A percentile compares a stretch with the other conserved stretches of the same genome.
phyloP scores from a whole-genome alignment of 176 grass and related monocot genomes.

The Alopecurus myosuroides region DNA sequence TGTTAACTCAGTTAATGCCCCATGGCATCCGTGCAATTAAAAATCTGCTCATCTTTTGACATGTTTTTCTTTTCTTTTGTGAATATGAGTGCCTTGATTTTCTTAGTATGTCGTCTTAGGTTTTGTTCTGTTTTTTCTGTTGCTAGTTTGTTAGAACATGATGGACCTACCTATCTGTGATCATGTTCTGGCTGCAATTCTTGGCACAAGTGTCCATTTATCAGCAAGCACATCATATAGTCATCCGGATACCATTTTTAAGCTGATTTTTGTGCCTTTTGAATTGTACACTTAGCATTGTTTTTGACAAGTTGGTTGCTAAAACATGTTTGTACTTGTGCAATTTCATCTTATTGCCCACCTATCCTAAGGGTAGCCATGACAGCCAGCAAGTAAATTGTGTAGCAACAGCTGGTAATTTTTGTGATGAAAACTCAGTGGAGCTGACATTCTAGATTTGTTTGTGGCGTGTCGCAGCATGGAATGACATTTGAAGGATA shows the following conservation, averaged over 20 bases:
- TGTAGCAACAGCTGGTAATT: neutral
- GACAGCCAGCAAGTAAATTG: neutral
- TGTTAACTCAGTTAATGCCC: neutral
- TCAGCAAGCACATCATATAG: neutral
- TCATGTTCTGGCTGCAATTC: neutral
- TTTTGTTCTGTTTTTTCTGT: neutral
- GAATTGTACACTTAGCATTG: neutral
- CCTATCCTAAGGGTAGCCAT: neutral
- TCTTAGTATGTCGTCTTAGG: neutral
- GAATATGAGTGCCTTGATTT: neutral
- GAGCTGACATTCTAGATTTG: conserved; percentile 18
- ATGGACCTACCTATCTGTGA: neutral
- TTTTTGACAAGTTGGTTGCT: neutral
- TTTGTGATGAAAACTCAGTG: neutral
- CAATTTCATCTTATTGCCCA: neutral
- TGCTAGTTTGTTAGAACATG: neutral
- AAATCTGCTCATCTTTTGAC: neutral
- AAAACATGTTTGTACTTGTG: neutral
- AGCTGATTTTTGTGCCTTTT: neutral
- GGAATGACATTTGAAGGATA: conserved; percentile 8
- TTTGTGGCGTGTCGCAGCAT: neutral
- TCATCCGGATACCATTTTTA: neutral
- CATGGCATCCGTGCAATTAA: neutral
- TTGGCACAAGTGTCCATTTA: neutral
- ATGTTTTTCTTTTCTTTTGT: conserved; percentile 12